Percentiles rank a stretch among this genome's conserved stretches.
These are phyloP conservation scores for Sphaerostilbella broomeana DNA, from an alignment of 2,329 filamentous ascomycete species.

Conservation along the genomic window DNA sequence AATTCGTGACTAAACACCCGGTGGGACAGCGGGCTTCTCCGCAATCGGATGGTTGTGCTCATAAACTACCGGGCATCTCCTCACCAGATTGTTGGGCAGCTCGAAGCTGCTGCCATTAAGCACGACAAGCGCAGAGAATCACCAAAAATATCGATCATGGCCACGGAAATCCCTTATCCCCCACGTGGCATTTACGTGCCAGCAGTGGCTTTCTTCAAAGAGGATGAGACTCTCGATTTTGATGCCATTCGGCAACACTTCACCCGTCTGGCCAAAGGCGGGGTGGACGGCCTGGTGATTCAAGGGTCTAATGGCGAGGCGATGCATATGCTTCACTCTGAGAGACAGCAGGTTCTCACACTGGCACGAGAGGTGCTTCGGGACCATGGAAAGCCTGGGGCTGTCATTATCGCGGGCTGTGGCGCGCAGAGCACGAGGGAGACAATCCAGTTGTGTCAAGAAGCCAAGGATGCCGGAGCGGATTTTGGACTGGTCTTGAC, in stretches of 20 bases:
- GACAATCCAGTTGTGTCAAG: conserved; percentile 62
- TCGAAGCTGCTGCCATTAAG: neutral
- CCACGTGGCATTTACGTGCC: conserved; percentile 32
- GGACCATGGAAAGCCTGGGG: conserved; percentile 5
- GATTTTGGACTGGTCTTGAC: conserved; percentile 72
- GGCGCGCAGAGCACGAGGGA: conserved; percentile 70
- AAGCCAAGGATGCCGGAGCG: conserved; percentile 63
- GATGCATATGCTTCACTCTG: conserved; percentile 66
- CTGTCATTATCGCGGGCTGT: conserved; percentile 63
- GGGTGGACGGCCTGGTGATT: conserved; percentile 68
- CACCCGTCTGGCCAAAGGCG: conserved; percentile 51
- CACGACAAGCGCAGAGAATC: neutral
- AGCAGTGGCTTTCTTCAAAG: conserved; percentile 31
- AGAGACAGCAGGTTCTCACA: conserved; percentile 61
- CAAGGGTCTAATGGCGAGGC: conserved; percentile 83
- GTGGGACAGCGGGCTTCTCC: too few species aligned
- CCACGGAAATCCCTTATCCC: conserved; percentile 6
- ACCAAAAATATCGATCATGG: conserved; percentile 1
- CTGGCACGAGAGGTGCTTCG: conserved; percentile 39
- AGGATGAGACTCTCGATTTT: conserved; percentile 28
- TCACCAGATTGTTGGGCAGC: too few species aligned
- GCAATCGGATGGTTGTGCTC: neutral
- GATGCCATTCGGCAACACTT: conserved; percentile 28
- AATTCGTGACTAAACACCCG: too few species aligned
- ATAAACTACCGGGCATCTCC: too few species aligned